Base-by-base conservation (phyloP, 2,329 filamentous ascomycete species). In the Beauveria asiatica region DNA sequence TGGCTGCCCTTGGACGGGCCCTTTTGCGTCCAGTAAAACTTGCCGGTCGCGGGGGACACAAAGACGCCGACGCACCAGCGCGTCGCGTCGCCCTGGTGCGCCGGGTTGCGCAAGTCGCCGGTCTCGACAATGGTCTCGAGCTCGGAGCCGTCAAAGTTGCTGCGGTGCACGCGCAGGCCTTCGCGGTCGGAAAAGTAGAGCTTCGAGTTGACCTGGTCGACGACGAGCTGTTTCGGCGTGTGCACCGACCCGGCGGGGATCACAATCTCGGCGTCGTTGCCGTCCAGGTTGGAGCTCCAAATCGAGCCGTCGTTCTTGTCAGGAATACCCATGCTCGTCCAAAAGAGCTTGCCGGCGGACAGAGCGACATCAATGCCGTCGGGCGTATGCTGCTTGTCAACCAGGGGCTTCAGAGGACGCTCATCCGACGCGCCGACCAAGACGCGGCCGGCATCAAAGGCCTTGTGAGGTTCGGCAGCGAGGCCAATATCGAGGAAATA, bases 21-120 rank as follows among this genome's bases (percentile, higher is more conserved):
- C 65, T 86, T 85, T 56, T 85, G 83, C 0, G 79, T 82, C 83
- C 83, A 86, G 73, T 80, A 85, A 50, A 86, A 72, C 46, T 76
- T 74, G 16, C 75, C 74, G 1, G 70, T 69, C 0, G 68, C 61
- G 0, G 70, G 69, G 3, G 76, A 75, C 0, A 86, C 72, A 0
- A 78, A 68, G 44, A 86, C 74, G 1, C 83, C 83, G 9, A 86
- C 82, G 59, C 80, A 83, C 81, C 81, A 83, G 4, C 72, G 68
- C 50, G 64, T 66, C 62, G 62, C 39, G 58, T 79, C 75, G 13
- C 68, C 64, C 10, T 66, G 61, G 19, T 70, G 59, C 27, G 65
- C 61, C 16, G 65, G 45, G 17, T 64, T 66, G 45, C 65, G 55
- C 6, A 53, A 59, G 1, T 72, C 61, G 7, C 74, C 67, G 0